A percentile compares a stretch with the other conserved stretches of the same genome.
Evolutionary conservation across 441 rosid genomes (phyloP).

Genomic region (Metrosideros polymorpha): DNA sequence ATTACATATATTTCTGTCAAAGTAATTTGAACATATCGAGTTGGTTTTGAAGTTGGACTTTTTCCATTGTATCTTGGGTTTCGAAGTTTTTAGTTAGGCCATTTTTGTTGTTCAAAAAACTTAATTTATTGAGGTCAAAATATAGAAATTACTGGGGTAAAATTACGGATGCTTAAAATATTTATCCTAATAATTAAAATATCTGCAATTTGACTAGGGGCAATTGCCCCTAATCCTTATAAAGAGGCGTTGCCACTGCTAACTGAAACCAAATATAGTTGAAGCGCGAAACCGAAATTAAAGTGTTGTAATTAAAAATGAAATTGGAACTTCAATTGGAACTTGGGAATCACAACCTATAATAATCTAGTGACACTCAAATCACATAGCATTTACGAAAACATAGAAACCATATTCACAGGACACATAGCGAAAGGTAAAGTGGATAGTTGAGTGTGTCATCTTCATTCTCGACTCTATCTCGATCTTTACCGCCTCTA

Average conservation of each 20-base stretch:
- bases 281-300: no score
- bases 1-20: neutral
- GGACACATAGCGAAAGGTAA: neutral
- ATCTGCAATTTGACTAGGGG: neutral
- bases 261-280: no score
- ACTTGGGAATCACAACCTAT: no score
- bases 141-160: neutral
- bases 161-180: neutral
- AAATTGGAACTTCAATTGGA: no score
- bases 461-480: neutral
- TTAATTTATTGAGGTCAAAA: neutral
- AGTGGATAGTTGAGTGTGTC: neutral
- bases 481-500: neutral
- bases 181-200: no score
- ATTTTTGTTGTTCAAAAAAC: neutral
- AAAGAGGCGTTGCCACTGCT: no score
- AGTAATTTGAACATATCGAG: neutral
- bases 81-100: neutral
- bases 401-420: neutral
- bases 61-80: no score
- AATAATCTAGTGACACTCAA: no score
- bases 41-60: neutral
- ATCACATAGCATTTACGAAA: neutral
- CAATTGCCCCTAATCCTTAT: no score
- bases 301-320: no score